Conservation (phyloP, 2,329 filamentous ascomycete species). For the Epichloe sylvatica region DNA sequence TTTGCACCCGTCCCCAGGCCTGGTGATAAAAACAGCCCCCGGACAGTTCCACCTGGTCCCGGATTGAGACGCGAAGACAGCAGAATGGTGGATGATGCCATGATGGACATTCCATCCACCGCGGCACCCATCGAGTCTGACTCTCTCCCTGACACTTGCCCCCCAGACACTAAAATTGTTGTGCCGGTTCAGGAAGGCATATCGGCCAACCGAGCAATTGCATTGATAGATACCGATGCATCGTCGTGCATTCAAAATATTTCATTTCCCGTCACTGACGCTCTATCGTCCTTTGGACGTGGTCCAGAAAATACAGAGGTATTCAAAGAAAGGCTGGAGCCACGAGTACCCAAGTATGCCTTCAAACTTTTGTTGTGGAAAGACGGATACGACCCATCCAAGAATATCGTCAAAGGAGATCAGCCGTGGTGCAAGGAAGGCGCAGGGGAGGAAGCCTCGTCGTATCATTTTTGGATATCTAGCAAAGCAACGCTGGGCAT, state of each 20-base stretch:
- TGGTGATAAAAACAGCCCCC: slow-evolving; percentile 1
- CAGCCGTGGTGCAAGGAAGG: slow-evolving; percentile 25
- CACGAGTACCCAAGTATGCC: slow-evolving; percentile 66
- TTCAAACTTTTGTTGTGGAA: slow-evolving; percentile 67
- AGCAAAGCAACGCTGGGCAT: slow-evolving; percentile 70
- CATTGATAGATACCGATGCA: slow-evolving; percentile 49
- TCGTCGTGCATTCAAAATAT: slow-evolving; percentile 52
- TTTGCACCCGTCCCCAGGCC: slow-evolving; percentile 32
- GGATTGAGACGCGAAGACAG: slow-evolving; percentile 14
- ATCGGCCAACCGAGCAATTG: slow-evolving; percentile 35
- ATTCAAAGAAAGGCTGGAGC: slow-evolving; percentile 49
- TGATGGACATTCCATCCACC: slow-evolving; percentile 18
- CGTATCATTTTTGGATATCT: slow-evolving; percentile 59
- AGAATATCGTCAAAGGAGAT: slow-evolving; percentile 41
- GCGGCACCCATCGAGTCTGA: slow-evolving; percentile 15
- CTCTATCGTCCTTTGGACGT: slow-evolving; percentile 66
- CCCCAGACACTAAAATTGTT: slow-evolving; percentile 22
- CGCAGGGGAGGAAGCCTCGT: slow-evolving; percentile 27
- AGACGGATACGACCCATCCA: slow-evolving; percentile 47
- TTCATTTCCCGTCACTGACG: slow-evolving; percentile 50
- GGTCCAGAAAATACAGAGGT: slow-evolving; percentile 52
- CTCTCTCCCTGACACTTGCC: slow-evolving; percentile 23
- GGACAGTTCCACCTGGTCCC: background rate
- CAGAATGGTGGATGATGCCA: slow-evolving; percentile 13
- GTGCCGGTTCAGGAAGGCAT: slow-evolving; percentile 21